Conservation (phyloP, 768 basidiomycete genomes). For the Cubamyces sp. region DNA sequence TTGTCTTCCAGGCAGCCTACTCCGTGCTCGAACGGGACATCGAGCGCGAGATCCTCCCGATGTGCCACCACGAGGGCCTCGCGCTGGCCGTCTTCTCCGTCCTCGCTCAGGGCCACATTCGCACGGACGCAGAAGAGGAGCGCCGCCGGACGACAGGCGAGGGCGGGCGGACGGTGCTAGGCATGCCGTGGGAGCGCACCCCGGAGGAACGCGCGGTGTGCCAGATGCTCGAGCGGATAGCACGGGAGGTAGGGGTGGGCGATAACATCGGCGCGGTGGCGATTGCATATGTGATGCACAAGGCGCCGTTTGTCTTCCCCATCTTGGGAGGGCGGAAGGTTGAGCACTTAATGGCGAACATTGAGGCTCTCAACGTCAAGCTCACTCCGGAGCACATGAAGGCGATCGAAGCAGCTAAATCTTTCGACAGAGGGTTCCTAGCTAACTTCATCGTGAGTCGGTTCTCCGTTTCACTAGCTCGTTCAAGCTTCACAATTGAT, state of each 20-base stretch:
- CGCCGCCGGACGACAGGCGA: conserved; percentile 30
- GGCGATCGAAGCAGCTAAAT: conserved; percentile 43
- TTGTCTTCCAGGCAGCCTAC: conserved; percentile 38
- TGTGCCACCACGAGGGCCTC: conserved; percentile 26
- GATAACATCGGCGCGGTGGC: conserved; percentile 38
- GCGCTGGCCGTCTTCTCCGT: conserved; percentile 30
- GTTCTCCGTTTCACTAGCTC: no score
- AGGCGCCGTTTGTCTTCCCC: conserved; percentile 49
- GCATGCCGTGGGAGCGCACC: conserved; percentile 45
- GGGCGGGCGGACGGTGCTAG: neutral
- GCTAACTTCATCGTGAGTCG: conserved; percentile 33
- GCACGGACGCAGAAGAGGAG: conserved; percentile 39
- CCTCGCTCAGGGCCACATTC: conserved; percentile 41
- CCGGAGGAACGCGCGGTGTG: conserved; percentile 46
- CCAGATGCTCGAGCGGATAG: conserved; percentile 50
- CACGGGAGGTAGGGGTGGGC: conserved; percentile 46
- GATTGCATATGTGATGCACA: conserved; percentile 55
- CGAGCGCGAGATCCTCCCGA: conserved; percentile 42
- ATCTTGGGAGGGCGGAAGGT: conserved; percentile 53
- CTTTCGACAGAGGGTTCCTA: conserved; percentile 53
- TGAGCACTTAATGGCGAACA: conserved; percentile 39
- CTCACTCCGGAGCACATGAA: conserved; percentile 48
- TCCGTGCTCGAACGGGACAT: conserved; percentile 37
- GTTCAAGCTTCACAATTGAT: no score
- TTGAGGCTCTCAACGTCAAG: conserved; percentile 48